phyloP scores from a whole-genome alignment of 495 filamentous ascomycete species.

The Hypoxylon cercidicola region DNA sequence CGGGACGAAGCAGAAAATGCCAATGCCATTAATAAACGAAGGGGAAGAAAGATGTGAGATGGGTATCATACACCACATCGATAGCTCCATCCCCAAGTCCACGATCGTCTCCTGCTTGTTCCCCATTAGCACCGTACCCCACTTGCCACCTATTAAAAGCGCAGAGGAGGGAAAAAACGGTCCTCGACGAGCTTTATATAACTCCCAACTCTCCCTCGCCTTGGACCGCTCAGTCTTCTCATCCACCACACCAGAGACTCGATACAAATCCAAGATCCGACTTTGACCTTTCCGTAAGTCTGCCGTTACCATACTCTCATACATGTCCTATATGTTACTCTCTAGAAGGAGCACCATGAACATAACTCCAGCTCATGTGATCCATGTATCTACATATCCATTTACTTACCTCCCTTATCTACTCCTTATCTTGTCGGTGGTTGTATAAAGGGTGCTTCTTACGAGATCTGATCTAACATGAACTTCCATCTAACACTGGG shows the following conservation, averaged over 20 bases:
- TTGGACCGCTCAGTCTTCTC: neutral
- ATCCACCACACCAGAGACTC: neutral
- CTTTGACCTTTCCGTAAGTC: constrained; percentile 5
- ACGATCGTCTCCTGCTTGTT: neutral
- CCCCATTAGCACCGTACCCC: constrained; percentile 37
- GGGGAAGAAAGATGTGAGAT: constrained; percentile 2
- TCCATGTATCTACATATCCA: neutral
- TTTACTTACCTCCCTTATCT: neutral
- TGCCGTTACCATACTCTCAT: constrained; percentile 5
- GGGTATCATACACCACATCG: constrained; percentile 11
- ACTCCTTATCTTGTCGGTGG: too few species aligned
- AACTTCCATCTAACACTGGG: too few species aligned
- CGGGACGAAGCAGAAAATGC: constrained; percentile 22
- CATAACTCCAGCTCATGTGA: neutral
- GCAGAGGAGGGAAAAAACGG: constrained; percentile 8
- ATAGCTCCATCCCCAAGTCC: neutral
- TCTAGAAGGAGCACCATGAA: neutral
- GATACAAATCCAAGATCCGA: neutral
- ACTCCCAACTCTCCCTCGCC: neutral
- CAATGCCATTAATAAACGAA: constrained; percentile 19
- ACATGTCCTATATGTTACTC: neutral
- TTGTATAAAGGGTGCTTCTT: too few species aligned
- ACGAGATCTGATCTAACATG: too few species aligned
- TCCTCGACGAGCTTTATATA: constrained; percentile 20
- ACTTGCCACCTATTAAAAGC: constrained; percentile 30